Conservation (phyloP, 257 asterid species). For the Solanum microdontum region DNA sequence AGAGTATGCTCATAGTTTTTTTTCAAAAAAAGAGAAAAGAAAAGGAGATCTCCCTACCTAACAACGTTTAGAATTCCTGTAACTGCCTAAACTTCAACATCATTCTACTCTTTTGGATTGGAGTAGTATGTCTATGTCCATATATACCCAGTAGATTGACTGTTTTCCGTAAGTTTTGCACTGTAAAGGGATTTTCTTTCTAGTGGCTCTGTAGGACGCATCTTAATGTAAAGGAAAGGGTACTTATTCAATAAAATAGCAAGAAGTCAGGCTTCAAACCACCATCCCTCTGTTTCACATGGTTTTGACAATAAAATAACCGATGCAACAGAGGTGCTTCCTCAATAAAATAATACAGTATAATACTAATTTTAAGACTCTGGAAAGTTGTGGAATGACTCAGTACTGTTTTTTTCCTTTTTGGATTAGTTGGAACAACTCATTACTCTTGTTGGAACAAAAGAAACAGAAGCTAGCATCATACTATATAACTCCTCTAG, state of each 20-base stretch:
- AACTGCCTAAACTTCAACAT: not conserved
- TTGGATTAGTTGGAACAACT: not conserved
- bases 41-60: not conserved
- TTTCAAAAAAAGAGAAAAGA: not conserved
- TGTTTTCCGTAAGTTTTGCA: not conserved
- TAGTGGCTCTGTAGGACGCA: not conserved
- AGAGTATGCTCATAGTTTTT: not conserved
- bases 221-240: not conserved
- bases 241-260: not conserved
- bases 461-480: not conserved
- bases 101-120: not conserved
- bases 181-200: not conserved
- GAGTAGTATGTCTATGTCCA: not conserved
- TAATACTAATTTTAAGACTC: not conserved
- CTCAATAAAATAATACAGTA: not conserved
- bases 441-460: not conserved
- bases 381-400: not conserved
- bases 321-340: not conserved
- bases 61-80: not conserved
- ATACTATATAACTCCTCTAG: not conserved
- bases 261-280: not conserved
- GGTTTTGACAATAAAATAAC: not conserved
- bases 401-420: not conserved
- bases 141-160: not conserved
- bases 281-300: not conserved